A percentile compares a stretch with the other conserved stretches of the same genome.
Conservation (phyloP, 768 basidiomycete genomes). For the Mycena sanguinolenta region DNA sequence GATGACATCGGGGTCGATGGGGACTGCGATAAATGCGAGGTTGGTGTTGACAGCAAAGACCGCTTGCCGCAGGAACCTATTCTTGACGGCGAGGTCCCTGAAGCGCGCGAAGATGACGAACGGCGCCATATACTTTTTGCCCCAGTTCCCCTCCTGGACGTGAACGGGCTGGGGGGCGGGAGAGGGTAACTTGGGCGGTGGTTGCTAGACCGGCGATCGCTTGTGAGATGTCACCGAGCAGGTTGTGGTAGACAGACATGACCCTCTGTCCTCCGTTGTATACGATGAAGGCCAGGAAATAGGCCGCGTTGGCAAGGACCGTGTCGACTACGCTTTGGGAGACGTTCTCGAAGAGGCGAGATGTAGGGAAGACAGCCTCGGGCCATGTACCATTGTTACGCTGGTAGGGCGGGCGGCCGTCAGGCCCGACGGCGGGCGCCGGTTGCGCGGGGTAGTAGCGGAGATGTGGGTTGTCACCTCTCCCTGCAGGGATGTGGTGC, state of each 20-base stretch:
- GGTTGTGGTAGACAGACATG: no score
- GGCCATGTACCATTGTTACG: neutral
- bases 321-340: no score
- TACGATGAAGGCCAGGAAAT: no score
- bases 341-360: neutral
- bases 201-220: no score
- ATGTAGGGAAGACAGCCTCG: neutral
- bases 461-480: neutral
- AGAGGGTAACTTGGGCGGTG: no score
- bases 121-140: neutral
- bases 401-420: neutral
- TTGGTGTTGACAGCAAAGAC: neutral
- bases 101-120: neutral
- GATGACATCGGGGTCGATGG: neutral
- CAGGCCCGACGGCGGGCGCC: neutral
- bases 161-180: neutral
- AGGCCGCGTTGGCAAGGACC: no score
- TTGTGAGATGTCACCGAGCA: neutral
- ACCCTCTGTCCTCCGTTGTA: no score
- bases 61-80: neutral
- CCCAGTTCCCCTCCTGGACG: neutral
- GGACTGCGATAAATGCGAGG: neutral
- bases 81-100: neutral
- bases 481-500: neutral
- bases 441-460: neutral